phyloP scores from a whole-genome alignment of 2,329 filamentous ascomycete species.

The Beauveria rudraprayagi region DNA sequence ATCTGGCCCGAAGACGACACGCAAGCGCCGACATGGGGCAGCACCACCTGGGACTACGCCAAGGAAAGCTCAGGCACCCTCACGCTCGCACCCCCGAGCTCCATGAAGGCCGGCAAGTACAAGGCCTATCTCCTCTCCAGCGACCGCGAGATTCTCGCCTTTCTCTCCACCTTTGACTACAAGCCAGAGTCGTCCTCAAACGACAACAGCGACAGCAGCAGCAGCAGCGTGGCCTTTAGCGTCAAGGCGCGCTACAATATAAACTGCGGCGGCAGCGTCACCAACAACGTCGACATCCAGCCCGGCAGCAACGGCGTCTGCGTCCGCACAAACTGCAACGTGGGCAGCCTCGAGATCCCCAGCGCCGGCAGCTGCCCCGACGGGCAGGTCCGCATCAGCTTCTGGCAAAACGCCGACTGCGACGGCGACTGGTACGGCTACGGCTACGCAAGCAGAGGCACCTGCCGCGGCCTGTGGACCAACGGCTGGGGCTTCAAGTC shows the following conservation, averaged over 20 bases:
- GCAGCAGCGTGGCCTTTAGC: not conserved
- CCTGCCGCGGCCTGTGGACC: not conserved
- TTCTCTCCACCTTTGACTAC: not conserved
- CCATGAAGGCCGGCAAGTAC: constrained; percentile 1
- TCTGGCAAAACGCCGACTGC: constrained; percentile 1
- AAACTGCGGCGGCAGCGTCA: not conserved
- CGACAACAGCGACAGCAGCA: too few relatives aligned
- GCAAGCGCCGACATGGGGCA: not conserved
- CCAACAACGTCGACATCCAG: not conserved
- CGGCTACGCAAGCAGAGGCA: not conserved
- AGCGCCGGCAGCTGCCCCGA: not conserved
- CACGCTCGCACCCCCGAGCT: not conserved
- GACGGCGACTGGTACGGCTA: constrained; percentile 4
- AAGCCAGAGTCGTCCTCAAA: not conserved
- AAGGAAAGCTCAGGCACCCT: not conserved
- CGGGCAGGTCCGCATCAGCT: constrained; percentile 5
- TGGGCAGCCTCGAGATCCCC: constrained; percentile 1
- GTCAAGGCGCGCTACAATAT: not conserved
- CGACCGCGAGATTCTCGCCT: not conserved
- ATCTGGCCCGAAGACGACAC: not conserved
- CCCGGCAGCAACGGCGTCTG: constrained; percentile 1
- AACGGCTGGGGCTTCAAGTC: constrained; percentile 1
- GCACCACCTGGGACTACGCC: not conserved
- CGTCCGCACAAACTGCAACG: not conserved
- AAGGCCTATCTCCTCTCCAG: not conserved